These are phyloP conservation scores for Chalara sp. DNA, from an alignment of 2,329 filamentous ascomycete genomes.

Conservation along the genomic window DNA sequence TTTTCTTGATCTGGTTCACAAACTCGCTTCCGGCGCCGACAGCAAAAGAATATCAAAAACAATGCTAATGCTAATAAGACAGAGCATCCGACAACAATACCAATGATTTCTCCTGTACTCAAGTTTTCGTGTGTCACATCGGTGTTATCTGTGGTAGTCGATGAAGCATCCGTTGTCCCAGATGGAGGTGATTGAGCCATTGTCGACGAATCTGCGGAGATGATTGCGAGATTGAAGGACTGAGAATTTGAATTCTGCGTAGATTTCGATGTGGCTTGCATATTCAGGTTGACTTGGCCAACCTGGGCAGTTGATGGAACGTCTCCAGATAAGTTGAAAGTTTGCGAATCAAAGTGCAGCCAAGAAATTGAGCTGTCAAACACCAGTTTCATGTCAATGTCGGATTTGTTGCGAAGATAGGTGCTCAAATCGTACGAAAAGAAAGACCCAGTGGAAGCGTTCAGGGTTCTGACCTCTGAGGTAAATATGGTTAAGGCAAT, in stretches of 20 bases:
- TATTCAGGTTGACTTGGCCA: constrained; percentile 13
- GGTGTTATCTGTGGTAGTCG: neutral
- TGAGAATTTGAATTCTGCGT: constrained; percentile 9
- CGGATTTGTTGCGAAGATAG: constrained; percentile 18
- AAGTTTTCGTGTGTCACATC: constrained; percentile 3
- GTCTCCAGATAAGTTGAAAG: constrained; percentile 17
- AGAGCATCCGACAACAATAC: constrained; percentile 18
- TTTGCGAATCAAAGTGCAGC: constrained; percentile 21
- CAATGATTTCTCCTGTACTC: constrained; percentile 14
- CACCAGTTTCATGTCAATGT: constrained; percentile 13
- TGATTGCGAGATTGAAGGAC: constrained; percentile 15
- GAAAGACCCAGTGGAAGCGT: constrained; percentile 18
- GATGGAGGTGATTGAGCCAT: constrained; percentile 3
- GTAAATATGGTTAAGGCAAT: constrained; percentile 15
- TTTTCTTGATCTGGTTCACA: constrained; percentile 11
- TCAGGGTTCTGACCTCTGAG: constrained; percentile 13
- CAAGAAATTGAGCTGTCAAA: constrained; percentile 15
- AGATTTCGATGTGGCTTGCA: constrained; percentile 19
- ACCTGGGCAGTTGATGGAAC: constrained; percentile 12
- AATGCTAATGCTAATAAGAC: constrained; percentile 1
- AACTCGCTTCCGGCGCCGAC: constrained; percentile 8
- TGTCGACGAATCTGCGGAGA: constrained; percentile 2
- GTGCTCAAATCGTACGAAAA: constrained; percentile 20
- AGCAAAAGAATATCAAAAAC: constrained; percentile 18
- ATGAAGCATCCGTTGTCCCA: constrained; percentile 2